A percentile compares a stretch with the other conserved stretches of the same genome.
phyloP scores from a whole-genome alignment of 805 yeast species.

The Kuraishia hungarica region DNA sequence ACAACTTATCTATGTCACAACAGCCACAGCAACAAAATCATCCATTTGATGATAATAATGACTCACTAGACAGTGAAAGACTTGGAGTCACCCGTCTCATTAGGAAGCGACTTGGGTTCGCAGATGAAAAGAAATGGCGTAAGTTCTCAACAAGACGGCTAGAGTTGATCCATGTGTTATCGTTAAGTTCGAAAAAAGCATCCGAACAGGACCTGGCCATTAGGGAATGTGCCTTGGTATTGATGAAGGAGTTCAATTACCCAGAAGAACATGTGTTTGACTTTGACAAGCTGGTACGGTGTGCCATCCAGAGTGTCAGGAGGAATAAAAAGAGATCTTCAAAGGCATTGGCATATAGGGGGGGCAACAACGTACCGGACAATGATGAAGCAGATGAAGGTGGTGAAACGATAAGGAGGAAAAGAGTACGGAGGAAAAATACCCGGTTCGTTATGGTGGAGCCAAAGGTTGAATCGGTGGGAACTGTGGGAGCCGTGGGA shows the following conservation, averaged over 20 bases:
- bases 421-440: not conserved
- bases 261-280: conserved; percentile 51
- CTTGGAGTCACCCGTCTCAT: conserved; percentile 21
- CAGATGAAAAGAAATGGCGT: conserved; percentile 82
- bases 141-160: conserved; percentile 83
- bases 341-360: not conserved
- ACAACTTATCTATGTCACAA: too few species aligned
- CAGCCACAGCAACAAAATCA: too few species aligned
- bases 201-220: conserved; percentile 87
- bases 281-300: conserved; percentile 83
- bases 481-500: too few species aligned
- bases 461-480: not conserved
- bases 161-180: conserved; percentile 75
- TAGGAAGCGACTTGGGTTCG: conserved; percentile 58
- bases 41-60: too few species aligned
- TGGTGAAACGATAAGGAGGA: not conserved
- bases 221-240: conserved; percentile 63
- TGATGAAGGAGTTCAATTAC: conserved; percentile 73
- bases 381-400: not conserved
- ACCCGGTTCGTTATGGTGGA: not conserved
- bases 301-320: conserved; percentile 89
- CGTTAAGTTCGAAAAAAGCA: conserved; percentile 61
- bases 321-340: conserved; percentile 70
- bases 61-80: not conserved
- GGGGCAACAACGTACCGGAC: not conserved